Conservation (phyloP, 371 early-diverging fungal genomes). For the Umbelopsis sp. region DNA sequence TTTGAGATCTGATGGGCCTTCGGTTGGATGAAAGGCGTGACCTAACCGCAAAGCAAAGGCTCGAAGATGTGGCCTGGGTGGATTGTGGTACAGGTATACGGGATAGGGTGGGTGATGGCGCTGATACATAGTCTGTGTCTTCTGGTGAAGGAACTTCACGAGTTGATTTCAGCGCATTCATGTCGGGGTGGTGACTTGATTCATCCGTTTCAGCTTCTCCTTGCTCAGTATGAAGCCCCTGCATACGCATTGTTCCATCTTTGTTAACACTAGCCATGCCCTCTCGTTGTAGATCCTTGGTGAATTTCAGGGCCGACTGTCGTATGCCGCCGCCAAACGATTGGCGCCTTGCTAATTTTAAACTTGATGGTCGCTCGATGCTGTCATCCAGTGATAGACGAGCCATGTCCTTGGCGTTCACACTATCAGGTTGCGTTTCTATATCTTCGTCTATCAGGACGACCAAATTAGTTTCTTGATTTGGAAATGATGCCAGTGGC, state of each 20-base stretch:
- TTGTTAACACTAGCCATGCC: not conserved
- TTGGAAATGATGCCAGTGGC: no score
- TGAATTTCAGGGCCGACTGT: slow-evolving; percentile 3
- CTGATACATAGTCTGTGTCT: not conserved
- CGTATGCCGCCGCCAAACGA: slow-evolving; percentile 3
- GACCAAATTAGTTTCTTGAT: not conserved
- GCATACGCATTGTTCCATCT: not conserved
- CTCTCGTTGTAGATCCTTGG: not conserved
- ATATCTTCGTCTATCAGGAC: not conserved
- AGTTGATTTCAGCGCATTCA: no score
- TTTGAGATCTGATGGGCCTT: not conserved
- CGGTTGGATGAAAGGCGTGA: not conserved
- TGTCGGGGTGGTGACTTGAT: no score
- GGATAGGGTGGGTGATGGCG: not conserved
- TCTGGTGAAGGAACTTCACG: not conserved
- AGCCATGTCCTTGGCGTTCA: not conserved
- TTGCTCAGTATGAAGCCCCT: not conserved
- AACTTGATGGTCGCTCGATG: not conserved
- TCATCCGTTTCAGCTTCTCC: not conserved
- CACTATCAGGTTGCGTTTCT: not conserved
- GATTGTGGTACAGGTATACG: not conserved
- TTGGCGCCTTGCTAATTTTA: not conserved
- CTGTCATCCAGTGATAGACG: slow-evolving; percentile 6
- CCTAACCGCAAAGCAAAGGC: not conserved
- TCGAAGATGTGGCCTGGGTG: not conserved